Conservation (phyloP, 805 yeast species). For the Suhomyces faveliae region DNA sequence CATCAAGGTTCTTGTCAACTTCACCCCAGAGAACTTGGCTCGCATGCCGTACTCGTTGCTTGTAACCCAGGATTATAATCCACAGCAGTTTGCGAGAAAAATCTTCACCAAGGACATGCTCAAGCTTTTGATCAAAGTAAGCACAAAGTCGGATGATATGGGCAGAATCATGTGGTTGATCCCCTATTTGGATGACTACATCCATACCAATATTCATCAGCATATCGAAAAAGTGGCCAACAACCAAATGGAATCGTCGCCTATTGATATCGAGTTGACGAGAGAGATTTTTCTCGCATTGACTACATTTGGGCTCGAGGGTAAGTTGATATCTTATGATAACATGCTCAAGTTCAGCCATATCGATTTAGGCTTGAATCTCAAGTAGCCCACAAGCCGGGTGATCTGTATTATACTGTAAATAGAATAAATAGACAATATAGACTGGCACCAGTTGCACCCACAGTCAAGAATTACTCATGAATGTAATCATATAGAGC, state of each 20-base stretch:
- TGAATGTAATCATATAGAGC: too few relatives aligned
- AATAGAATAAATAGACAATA: too few relatives aligned
- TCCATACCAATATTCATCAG: slow-evolving; percentile 8
- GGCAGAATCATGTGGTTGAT: slow-evolving; percentile 37
- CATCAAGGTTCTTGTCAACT: slow-evolving; percentile 8
- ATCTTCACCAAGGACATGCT: slow-evolving; percentile 24
- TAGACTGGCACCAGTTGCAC: too few relatives aligned
- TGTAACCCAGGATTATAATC: slow-evolving; percentile 11
- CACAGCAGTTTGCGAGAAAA: slow-evolving; percentile 13
- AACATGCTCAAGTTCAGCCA: slow-evolving; percentile 15
- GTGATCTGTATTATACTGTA: too few relatives aligned
- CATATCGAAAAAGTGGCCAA: slow-evolving; percentile 9
- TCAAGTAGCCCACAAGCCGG: not conserved
- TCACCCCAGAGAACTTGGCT: slow-evolving; percentile 6
- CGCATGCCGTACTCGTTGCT: slow-evolving; percentile 7
- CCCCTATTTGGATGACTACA: slow-evolving; percentile 31
- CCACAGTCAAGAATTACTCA: too few relatives aligned
- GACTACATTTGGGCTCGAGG: slow-evolving; percentile 26
- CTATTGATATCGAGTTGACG: slow-evolving; percentile 18
- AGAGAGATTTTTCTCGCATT: slow-evolving; percentile 19
- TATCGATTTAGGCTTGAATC: slow-evolving; percentile 1
- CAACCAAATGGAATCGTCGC: slow-evolving; percentile 3
- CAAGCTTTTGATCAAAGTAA: slow-evolving; percentile 21
- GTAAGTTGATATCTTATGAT: slow-evolving; percentile 24
- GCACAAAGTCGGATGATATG: slow-evolving; percentile 26